Percentiles rank a stretch among this genome's conserved stretches.
phyloP scores from a whole-genome alignment of 768 basidiomycete genomes.

The Termitomyces sp. region DNA sequence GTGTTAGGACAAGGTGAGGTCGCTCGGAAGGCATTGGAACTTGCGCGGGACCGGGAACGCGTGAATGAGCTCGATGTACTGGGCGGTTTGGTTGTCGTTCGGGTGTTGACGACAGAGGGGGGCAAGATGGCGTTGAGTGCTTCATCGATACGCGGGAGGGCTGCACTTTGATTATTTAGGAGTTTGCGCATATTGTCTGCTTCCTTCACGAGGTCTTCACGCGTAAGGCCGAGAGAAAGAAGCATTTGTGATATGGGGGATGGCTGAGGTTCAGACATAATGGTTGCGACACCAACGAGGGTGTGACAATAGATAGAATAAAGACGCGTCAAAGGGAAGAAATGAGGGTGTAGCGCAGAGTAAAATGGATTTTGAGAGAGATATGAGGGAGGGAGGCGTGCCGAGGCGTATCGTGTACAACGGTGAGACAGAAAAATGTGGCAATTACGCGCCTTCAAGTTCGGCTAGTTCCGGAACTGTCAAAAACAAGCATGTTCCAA shows the following conservation, averaged over 20 bases:
- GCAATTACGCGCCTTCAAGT: constrained; percentile 4
- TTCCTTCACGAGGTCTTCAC: constrained; percentile 65
- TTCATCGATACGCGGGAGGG: constrained; percentile 39
- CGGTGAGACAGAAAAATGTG: constrained; percentile 9
- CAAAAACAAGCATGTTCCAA: constrained; percentile 10
- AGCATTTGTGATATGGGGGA: constrained; percentile 75
- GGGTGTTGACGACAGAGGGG: constrained; percentile 29
- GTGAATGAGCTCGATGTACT: constrained; percentile 30
- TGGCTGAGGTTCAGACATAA: constrained; percentile 34
- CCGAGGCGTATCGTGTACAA: constrained; percentile 4
- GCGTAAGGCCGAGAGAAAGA: constrained; percentile 66
- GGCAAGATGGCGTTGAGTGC: constrained; percentile 26
- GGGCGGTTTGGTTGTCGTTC: constrained; percentile 28
- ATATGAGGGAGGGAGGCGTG: neutral
- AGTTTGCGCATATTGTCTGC: constrained; percentile 80
- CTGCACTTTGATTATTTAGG: constrained; percentile 48
- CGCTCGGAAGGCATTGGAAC: constrained; percentile 46
- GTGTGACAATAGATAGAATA: neutral
- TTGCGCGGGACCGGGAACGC: constrained; percentile 39
- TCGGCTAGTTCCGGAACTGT: constrained; percentile 2
- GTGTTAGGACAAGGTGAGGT: constrained; percentile 53
- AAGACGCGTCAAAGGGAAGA: constrained; percentile 7
- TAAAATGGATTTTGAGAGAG: neutral
- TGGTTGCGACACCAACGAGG: constrained; percentile 9
- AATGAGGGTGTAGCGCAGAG: neutral